Base-by-base conservation (phyloP, 2,329 filamentous ascomycete genomes). In the Xylariaceae sp. region DNA sequence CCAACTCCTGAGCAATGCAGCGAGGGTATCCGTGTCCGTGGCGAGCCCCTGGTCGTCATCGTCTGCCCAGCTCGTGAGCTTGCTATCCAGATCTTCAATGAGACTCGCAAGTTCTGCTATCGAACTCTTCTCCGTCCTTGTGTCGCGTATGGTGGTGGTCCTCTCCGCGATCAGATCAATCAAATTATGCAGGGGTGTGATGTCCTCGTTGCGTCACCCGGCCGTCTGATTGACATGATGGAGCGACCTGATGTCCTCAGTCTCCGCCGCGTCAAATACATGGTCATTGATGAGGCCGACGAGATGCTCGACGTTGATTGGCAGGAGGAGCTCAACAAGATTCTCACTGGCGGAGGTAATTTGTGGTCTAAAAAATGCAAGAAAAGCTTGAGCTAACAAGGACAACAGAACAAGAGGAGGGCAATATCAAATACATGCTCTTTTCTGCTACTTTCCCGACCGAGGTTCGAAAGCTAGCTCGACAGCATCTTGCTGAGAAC, bases 361-460 rank as follows among this genome's bases (percentile, higher is more conserved):
- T 70, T 39, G 14, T 16, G 27, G 7, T 4, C 16, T n/a, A n/a
- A n/a, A n/a, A n/a, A n/a, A n/a, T n/a, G n/a, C n/a, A n/a, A n/a
- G n/a, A n/a, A n/a, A n/a, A n/a, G n/a, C n/a, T n/a, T n/a, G n/a
- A n/a, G 48, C 59, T 68, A 53, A 67, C 48, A 34, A 19, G 17
- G 19, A 45, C 3, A 48, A 73, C 71, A 95, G 76, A 82, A 66
- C 71, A 95, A 55, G 81, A 95, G 50, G 82, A 86, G 45, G 89
- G 77, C 3, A 77, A 79, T 50, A 69, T 83, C 56, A 79, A 75
- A 45, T 84, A 82, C 64, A 76, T 95, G 67, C 85, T 98, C 71
- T 97, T 97, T 65, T 95, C 90, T 0, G 93, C 93, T 1, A 97
- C 93, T 0, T 97, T 98, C 67, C 88, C 91, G 33, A 90, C 86